Evolutionary conservation across 345 rosid species (phyloP).

Genomic region (Rubroshorea leprosula): DNA sequence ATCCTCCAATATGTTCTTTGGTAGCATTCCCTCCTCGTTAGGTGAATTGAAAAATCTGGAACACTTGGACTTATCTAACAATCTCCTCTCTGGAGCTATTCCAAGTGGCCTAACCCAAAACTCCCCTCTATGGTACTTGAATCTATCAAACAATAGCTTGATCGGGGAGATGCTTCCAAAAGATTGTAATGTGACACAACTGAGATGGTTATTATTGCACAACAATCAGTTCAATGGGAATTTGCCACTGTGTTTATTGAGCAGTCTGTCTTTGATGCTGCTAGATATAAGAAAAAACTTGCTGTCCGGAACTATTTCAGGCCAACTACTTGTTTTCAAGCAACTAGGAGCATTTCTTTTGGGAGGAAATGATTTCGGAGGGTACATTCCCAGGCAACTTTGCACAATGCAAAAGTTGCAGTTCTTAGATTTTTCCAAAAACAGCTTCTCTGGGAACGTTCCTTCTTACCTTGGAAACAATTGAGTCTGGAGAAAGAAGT

Average conservation of each 20-base stretch:
- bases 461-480: too few species aligned
- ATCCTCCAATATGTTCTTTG: constrained; percentile 10
- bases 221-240: constrained; percentile 10
- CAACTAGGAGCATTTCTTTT: too few species aligned
- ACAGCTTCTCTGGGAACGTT: too few species aligned
- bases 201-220: constrained; percentile 16
- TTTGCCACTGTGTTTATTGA: constrained; percentile 7
- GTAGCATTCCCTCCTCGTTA: constrained; percentile 10
- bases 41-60: constrained; percentile 7
- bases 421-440: too few species aligned
- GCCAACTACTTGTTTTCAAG: too few species aligned
- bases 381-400: too few species aligned
- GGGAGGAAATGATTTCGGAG: too few species aligned
- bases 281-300: too few species aligned
- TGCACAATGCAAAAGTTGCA: too few species aligned
- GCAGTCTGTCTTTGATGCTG: too few species aligned
- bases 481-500: too few species aligned
- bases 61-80: constrained; percentile 16
- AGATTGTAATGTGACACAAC: constrained; percentile 4
- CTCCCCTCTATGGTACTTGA: constrained; percentile 17
- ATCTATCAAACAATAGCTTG: constrained; percentile 22
- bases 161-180: constrained; percentile 8
- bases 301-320: too few species aligned
- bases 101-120: constrained; percentile 14
- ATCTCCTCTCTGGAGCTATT: constrained; percentile 10